Conservation (phyloP, 2,329 filamentous ascomycete species). For the Paecilomyces niveus region DNA sequence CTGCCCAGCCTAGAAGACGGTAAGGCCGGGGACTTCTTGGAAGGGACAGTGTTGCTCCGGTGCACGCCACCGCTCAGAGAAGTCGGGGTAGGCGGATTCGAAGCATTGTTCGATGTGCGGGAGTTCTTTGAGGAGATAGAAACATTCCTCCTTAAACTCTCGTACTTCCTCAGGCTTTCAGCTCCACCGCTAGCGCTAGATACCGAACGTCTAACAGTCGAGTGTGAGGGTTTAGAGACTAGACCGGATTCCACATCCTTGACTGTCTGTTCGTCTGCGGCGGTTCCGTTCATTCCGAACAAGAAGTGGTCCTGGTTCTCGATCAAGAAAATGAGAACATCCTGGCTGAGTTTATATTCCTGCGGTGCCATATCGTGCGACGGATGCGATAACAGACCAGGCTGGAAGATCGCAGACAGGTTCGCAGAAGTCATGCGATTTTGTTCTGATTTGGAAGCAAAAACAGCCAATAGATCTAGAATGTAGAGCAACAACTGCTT, state of each 20-base stretch:
- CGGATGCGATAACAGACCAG: slow-evolving; percentile 90
- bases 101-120: slow-evolving; percentile 62
- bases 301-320: slow-evolving; percentile 98
- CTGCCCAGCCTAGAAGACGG: slow-evolving; percentile 60
- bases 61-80: slow-evolving; percentile 55
- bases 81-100: slow-evolving; percentile 58
- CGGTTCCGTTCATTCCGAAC: slow-evolving; percentile 97
- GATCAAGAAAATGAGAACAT: slow-evolving; percentile 94
- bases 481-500: slow-evolving; percentile 92
- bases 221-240: slow-evolving; percentile 44
- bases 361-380: slow-evolving; percentile 90
- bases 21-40: slow-evolving; percentile 74
- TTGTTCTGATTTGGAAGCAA: slow-evolving; percentile 90
- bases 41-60: slow-evolving; percentile 86
- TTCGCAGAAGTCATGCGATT: slow-evolving; percentile 97
- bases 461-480: slow-evolving; percentile 88
- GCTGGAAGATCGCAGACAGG: slow-evolving; percentile 93
- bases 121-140: slow-evolving; percentile 90
- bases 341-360: slow-evolving; percentile 92
- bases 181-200: slow-evolving; percentile 86
- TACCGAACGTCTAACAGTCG: slow-evolving; percentile 61
- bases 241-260: slow-evolving; percentile 62
- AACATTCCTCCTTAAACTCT: slow-evolving; percentile 71
- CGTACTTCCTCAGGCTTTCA: slow-evolving; percentile 76
- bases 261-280: slow-evolving; percentile 74